Conservation (phyloP, 2,329 filamentous ascomycete genomes). For the Alternaria consortialis region DNA sequence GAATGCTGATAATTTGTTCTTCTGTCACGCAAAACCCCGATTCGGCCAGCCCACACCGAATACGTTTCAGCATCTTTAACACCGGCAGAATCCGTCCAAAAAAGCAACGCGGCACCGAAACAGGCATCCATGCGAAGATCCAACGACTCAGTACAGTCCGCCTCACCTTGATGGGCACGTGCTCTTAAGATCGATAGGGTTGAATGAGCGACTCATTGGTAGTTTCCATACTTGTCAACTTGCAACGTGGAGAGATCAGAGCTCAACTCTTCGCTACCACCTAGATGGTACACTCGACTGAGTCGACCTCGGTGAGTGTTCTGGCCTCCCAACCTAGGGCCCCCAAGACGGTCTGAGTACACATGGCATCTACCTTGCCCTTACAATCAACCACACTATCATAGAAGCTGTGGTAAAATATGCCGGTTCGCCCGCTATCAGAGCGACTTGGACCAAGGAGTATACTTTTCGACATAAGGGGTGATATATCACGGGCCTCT, state of each 20-base stretch:
- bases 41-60: conserved; percentile 16
- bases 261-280: conserved; percentile 4
- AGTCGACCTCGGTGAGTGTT: background rate
- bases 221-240: background rate
- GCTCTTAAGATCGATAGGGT: conserved; percentile 14
- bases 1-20: conserved; percentile 4
- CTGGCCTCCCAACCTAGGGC: background rate
- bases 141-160: conserved; percentile 10
- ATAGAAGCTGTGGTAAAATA: background rate
- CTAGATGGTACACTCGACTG: conserved; percentile 2
- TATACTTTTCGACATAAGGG: conserved; percentile 2
- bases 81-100: conserved; percentile 13
- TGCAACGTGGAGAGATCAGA: conserved; percentile 7
- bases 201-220: conserved; percentile 13
- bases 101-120: conserved; percentile 14
- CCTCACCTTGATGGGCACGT: conserved; percentile 18
- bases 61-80: conserved; percentile 24
- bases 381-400: background rate
- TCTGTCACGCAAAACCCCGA: conserved; percentile 12
- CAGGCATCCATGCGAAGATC: conserved; percentile 26
- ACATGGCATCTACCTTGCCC: background rate
- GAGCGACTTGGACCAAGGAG: background rate
- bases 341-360: background rate
- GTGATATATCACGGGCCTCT: conserved; percentile 3
- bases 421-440: background rate